Base-by-base conservation (phyloP, 345 rosid species). In the Cochlearia excelsa region DNA sequence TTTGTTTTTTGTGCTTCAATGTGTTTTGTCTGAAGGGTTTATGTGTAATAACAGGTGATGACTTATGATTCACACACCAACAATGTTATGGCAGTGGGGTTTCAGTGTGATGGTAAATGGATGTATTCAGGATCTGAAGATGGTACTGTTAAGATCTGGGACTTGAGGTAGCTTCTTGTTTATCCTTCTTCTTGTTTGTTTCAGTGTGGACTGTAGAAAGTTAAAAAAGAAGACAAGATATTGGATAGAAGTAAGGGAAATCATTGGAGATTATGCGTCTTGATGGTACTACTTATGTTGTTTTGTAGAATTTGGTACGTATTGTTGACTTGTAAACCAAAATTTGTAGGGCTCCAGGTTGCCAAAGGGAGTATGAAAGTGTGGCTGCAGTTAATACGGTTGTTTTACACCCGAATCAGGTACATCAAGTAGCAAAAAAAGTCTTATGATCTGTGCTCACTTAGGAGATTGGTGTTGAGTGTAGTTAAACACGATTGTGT, bases 41-140 rank as follows among this genome's bases (percentile, higher is more conserved):
- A 34, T n/a, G 35, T 51, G 51, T 8, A 16, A 3, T 52, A 27
- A 59, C 74, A 93, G 97, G 90, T 89, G 47, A 82, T 79, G 81
- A 93, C 96, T 57, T 93, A 81, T 52, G 97, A 93, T 71, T 86
- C 97, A 29, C 99, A 93, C 74, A 85, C 95, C 50, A 85, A 71
- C 74, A 93, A 89, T 77, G 97, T 93, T 66, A 89, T 87, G 97
- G 95, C 96, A 9, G 96, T 89, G 63, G 97, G 97, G 29, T 93
- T 93, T 72, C 97, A 93, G 30, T 89, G 94, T 76, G 99, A 93
- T 78, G 99, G 95, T 3, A 89, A 87, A 62, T 84, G 88, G 97
- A 93, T 93, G 99, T 93, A 93, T 65, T 89, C 99, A n/a, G 99
- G 99, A 56, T 93, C 97, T 30, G 99, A 89, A 69, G 99, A 93